Evolutionary conservation across 495 filamentous ascomycete species (phyloP).

Genomic region (Penicillium manginii): DNA sequence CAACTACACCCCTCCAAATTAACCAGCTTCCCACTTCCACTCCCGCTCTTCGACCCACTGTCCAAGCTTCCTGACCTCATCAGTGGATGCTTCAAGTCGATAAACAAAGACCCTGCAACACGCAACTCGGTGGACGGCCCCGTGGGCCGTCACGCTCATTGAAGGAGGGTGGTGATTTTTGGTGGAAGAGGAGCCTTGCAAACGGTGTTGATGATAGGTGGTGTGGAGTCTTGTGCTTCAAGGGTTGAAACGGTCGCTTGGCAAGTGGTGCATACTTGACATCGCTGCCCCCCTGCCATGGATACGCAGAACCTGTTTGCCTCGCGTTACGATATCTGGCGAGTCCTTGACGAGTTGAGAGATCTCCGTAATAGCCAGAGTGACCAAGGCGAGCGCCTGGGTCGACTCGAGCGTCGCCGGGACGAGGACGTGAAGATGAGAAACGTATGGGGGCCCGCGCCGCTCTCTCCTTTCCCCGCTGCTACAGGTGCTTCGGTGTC

Average conservation of each 20-base stretch:
- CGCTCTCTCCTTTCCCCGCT: constrained; percentile 77
- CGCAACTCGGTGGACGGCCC: constrained; percentile 49
- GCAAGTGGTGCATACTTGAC: background rate
- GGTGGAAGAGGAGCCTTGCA: constrained; percentile 16
- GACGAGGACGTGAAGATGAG: constrained; percentile 82
- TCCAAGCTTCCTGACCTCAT: background rate
- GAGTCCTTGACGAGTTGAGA: constrained; percentile 84
- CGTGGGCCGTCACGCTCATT: constrained; percentile 48
- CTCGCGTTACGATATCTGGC: constrained; percentile 79
- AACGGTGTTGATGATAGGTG: constrained; percentile 9
- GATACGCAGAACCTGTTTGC: constrained; percentile 67
- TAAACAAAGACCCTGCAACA: constrained; percentile 22
- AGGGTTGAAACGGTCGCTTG: constrained; percentile 8
- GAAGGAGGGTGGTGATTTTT: constrained; percentile 41
- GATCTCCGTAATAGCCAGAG: constrained; percentile 77
- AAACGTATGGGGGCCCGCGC: constrained; percentile 71
- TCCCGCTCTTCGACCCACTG: background rate
- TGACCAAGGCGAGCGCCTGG: constrained; percentile 79
- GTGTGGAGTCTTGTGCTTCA: background rate
- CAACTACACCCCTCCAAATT: background rate
- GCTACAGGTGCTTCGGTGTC: constrained; percentile 68
- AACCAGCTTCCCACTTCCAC: background rate
- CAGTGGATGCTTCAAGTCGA: constrained; percentile 23
- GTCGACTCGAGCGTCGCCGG: constrained; percentile 78
- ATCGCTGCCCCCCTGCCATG: constrained; percentile 43